phyloP scores from a whole-genome alignment of 352 stramenopile species.

The Phytopythium oedochilum region DNA sequence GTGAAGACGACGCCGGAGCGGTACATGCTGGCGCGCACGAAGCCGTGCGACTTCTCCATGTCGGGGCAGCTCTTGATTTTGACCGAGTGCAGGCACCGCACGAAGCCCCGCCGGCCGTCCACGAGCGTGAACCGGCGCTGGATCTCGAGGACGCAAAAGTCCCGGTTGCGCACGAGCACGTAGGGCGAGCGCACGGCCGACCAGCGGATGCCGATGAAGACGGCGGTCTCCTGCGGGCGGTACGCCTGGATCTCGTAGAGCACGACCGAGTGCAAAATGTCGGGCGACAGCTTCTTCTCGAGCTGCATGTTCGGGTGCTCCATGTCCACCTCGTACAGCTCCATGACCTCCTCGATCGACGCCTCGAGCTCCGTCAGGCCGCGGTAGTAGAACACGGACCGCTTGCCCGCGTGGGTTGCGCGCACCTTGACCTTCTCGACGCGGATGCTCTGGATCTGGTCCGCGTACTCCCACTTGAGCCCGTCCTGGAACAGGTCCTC shows the following conservation, averaged over 20 bases:
- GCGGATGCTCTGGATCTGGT: slow-evolving; percentile 63
- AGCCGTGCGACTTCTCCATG: slow-evolving; percentile 76
- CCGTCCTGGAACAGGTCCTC: slow-evolving; percentile 30
- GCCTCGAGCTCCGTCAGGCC: slow-evolving; percentile 66
- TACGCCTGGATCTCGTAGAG: slow-evolving; percentile 76
- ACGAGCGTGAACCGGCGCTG: slow-evolving; percentile 59
- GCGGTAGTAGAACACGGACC: slow-evolving; percentile 67
- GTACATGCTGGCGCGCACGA: slow-evolving; percentile 80
- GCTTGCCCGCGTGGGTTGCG: slow-evolving; percentile 31
- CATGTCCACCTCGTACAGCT: slow-evolving; percentile 72
- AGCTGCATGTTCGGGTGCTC: slow-evolving; percentile 68
- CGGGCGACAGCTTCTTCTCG: slow-evolving; percentile 65
- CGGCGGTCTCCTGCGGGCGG: slow-evolving; percentile 31
- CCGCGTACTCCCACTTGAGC: slow-evolving; percentile 69
- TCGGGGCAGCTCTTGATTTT: slow-evolving; percentile 83
- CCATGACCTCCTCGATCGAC: slow-evolving; percentile 61
- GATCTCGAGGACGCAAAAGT: slow-evolving; percentile 79
- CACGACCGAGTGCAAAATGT: slow-evolving; percentile 75
- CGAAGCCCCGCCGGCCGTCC: slow-evolving; percentile 57
- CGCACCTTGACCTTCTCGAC: slow-evolving; percentile 78
- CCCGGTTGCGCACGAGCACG: slow-evolving; percentile 66
- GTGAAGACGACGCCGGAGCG: slow-evolving; percentile 76
- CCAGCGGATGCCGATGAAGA: slow-evolving; percentile 80
- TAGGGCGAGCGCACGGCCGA: slow-evolving; percentile 66
- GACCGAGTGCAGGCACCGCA: slow-evolving; percentile 74